phyloP scores from a whole-genome alignment of 1,139 yeast species.

The Nakaseomyces nivariensis region DNA sequence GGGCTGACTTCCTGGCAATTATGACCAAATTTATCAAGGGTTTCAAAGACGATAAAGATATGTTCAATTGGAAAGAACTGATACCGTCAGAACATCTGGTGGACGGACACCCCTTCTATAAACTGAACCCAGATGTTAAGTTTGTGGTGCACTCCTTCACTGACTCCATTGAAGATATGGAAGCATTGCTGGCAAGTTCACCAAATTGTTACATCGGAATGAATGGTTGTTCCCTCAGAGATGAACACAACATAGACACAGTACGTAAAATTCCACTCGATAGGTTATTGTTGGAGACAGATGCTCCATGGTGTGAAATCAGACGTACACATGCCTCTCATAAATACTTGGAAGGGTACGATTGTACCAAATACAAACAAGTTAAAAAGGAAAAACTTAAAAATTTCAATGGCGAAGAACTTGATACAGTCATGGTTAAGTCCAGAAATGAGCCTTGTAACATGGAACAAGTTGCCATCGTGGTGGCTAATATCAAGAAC shows the following conservation, averaged over 20 bases:
- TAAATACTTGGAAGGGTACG: slow-evolving; percentile 35
- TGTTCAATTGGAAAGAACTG: slow-evolving; percentile 11
- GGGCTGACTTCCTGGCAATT: slow-evolving; percentile 62
- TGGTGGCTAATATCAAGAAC: slow-evolving; percentile 51
- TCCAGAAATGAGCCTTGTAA: slow-evolving; percentile 89
- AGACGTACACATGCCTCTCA: slow-evolving; percentile 73
- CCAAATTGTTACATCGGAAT: slow-evolving; percentile 56
- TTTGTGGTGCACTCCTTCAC: slow-evolving; percentile 92
- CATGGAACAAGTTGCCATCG: slow-evolving; percentile 72
- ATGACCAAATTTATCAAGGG: slow-evolving; percentile 48
- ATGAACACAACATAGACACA: slow-evolving; percentile 61
- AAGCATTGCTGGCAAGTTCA: slow-evolving; percentile 34
- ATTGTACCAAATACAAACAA: slow-evolving; percentile 12
- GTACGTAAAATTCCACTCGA: slow-evolving; percentile 58
- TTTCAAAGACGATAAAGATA: slow-evolving; percentile 24
- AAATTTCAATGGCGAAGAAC: slow-evolving; percentile 13
- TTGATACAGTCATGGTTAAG: slow-evolving; percentile 44
- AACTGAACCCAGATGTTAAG: slow-evolving; percentile 20
- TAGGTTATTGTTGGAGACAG: slow-evolving; percentile 75
- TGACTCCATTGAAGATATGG: slow-evolving; percentile 58
- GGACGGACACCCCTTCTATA: slow-evolving; percentile 32
- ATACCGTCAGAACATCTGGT: background rate
- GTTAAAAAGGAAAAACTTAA: slow-evolving; percentile 25
- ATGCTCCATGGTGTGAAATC: slow-evolving; percentile 98
- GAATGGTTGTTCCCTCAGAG: slow-evolving; percentile 86